Evolutionary conservation across 179 eudicot species (phyloP), one percentile per base, ranked within the genome.

Genomic region (Heliamphora pulchella): DNA sequence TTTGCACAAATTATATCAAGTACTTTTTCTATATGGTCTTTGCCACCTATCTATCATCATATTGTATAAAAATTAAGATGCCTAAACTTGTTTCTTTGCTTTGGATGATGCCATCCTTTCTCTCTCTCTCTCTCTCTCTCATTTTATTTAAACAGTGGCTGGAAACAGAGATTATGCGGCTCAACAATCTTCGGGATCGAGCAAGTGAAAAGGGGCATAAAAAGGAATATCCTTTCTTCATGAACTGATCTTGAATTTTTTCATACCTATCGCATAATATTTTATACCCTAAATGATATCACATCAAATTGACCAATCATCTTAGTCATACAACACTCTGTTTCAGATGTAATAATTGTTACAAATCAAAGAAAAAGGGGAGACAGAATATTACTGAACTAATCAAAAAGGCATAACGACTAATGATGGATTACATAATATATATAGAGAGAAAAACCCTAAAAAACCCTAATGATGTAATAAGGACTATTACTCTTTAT

Each of bases 171-270:
- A 85, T 86, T 22, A 71, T 86, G 82, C 90, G 90, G 84, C 91
- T 94, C 51, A 91, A 87, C 82, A 89, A 93, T 89, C 95, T 96
- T 64, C 89, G 94, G 47, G 99, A 94, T 81, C 91, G 89, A 80
- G 98, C 99, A 59, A 92, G 94, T 85, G 95, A 94, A 83, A 85
- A 84, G 73, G 99, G 98, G 75, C 97, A 88, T 54, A 90, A 84
- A 78, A 96, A 91, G 69, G 92, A 93, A 96, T 96, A 96, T 96
- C 99, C 99, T 94, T 91, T 88, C 69, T 20, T 31, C 64, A 31
- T 63, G 72, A 53, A 8, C 20, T 46, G 15, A 11, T 61, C 59
- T 48, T 1, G 14, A 50, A 9, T 41, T 11, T 43, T 22, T 20
- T 77, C 47, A 77, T 22, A 4, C 13, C 0, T n/a, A 68, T 71